Conservation (phyloP, 169 alveolate species). For the Cryptosporidium muris region DNA sequence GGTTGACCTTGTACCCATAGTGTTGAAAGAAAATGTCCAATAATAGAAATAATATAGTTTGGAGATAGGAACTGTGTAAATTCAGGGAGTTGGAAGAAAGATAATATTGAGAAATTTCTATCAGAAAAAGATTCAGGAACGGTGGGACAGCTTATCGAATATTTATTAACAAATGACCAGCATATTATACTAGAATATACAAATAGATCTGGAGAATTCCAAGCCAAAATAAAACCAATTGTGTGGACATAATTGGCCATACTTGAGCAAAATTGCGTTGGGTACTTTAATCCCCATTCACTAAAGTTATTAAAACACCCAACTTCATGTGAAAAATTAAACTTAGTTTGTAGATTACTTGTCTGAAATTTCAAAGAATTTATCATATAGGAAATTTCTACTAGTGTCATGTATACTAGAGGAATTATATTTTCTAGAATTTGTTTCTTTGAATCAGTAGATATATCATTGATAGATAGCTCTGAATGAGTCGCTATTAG, state of each 20-base stretch:
- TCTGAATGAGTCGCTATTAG: conserved; percentile 5
- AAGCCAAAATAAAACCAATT: conserved; percentile 39
- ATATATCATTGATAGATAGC: neutral
- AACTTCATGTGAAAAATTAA: neutral
- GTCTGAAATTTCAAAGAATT: neutral
- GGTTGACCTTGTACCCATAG: conserved; percentile 6
- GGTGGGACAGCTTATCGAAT: neutral
- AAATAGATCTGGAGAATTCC: conserved; percentile 67
- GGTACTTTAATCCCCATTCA: too few relatives aligned
- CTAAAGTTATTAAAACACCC: too few relatives aligned
- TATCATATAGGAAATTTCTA: conserved; percentile 16
- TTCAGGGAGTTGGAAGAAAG: conserved; percentile 37
- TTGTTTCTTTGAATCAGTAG: conserved; percentile 1
- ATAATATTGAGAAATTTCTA: conserved; percentile 34
- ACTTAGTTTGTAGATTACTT: neutral
- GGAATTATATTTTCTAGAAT: conserved; percentile 20
- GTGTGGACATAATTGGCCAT: conserved; percentile 22
- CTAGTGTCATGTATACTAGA: conserved; percentile 15
- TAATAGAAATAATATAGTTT: conserved; percentile 10
- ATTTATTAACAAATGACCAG: conserved; percentile 44
- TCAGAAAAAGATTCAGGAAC: neutral
- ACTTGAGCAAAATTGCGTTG: neutral
- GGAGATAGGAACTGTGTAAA: conserved; percentile 6
- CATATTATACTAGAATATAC: conserved; percentile 56
- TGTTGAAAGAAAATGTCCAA: conserved; percentile 38